These are phyloP conservation scores for Penicillium antarcticum DNA, from an alignment of 495 filamentous ascomycete species.

Conservation along the genomic window DNA sequence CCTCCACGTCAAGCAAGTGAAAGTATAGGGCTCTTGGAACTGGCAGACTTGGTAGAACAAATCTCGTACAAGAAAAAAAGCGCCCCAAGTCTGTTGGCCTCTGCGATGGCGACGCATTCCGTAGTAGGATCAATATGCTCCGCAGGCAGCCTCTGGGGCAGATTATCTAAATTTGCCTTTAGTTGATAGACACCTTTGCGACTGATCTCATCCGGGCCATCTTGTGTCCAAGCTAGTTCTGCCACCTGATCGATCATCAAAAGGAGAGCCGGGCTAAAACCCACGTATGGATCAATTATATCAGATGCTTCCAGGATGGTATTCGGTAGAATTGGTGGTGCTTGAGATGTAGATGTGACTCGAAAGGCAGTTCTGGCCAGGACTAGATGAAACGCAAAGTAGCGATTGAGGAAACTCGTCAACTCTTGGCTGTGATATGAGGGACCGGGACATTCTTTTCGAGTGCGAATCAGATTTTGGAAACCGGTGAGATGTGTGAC, in stretches of 20 bases:
- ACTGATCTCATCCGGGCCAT: background rate
- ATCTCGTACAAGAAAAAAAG: conserved; percentile 22
- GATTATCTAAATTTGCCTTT: conserved; percentile 7
- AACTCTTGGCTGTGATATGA: conserved; percentile 16
- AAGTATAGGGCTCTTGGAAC: background rate
- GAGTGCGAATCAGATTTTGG: conserved; percentile 13
- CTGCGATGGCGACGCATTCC: conserved; percentile 22
- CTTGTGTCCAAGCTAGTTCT: conserved; percentile 16
- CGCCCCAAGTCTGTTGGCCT: conserved; percentile 22
- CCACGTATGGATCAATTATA: conserved; percentile 24
- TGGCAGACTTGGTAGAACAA: conserved; percentile 7
- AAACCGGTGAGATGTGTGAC: conserved; percentile 25
- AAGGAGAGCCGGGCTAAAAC: conserved; percentile 22
- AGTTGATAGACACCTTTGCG: background rate
- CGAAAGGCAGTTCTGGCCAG: conserved; percentile 21
- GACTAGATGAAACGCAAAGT: conserved; percentile 25
- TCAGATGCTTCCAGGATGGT: conserved; percentile 11
- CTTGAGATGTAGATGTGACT: conserved; percentile 3
- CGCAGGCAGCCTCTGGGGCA: conserved; percentile 12
- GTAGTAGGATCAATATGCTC: conserved; percentile 7
- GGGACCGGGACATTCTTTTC: conserved; percentile 9
- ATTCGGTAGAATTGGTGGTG: background rate
- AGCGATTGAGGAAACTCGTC: conserved; percentile 21
- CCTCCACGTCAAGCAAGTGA: background rate
- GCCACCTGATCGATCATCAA: conserved; percentile 19